Base-by-base conservation (phyloP, 495 filamentous ascomycete genomes). In the Parathielavia appendiculata region DNA sequence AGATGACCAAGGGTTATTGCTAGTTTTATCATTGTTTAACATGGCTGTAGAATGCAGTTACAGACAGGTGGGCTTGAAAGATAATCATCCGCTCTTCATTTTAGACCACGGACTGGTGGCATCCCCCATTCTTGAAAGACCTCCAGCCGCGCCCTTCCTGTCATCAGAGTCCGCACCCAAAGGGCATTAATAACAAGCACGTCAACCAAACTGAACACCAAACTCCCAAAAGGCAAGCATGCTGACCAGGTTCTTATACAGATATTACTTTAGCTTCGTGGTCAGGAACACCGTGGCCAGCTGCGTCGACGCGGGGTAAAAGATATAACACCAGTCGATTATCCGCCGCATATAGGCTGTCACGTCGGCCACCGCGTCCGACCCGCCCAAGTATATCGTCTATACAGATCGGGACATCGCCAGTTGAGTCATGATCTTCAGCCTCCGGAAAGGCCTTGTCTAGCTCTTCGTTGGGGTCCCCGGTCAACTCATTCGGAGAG, bases 261-360 rank as follows among this genome's bases (percentile, higher is more conserved):
- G 75, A 65, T 86, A 90, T 85, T 84, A 89, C 16, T 73, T 74
- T 7, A 86, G 83, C 13, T 71, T 68, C 0, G 86, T 88, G 0
- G 87, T 85, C 3, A 89, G 73, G 1, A 90, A 70, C 8, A 90
- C 75, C 2, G 82, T 76, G 0, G 85, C 80, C 9, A 89, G 69
- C 63, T 88, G 86, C n/a, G 79, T 84, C 16, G 76, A 79, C 23
- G 81, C 49, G 0, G 83, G 86, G 63, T 88, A 90, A 68, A 89
- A 85, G 51, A 90, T 83, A 66, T 90, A 90, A 67, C 85, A 87
- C 87, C 85, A 87, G 63, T 86, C 83, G 44, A 84, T 82, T 3
- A 74, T 84, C 63, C 77, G 73, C 86, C 87, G 90, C 86, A 90
- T 91, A 26, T 83, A 74, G 22, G 75, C 76, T 5, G 85, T 83